A percentile compares a stretch with the other conserved stretches of the same genome.
These are phyloP conservation scores for Anthostomella pinea DNA, from an alignment of 2,329 filamentous ascomycete genomes.

Conservation along the genomic window DNA sequence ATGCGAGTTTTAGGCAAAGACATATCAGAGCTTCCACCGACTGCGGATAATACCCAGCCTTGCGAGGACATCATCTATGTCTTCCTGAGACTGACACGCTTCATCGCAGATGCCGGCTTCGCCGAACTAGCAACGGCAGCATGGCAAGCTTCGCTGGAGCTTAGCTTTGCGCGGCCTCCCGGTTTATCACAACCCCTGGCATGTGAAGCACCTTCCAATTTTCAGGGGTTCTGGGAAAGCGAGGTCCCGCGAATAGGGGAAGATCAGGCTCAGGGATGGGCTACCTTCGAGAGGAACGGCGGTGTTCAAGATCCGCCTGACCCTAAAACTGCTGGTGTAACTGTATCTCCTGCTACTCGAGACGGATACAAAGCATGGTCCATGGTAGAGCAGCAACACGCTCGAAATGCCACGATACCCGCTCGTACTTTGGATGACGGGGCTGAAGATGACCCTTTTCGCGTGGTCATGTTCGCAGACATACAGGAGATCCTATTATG, in stretches of 20 bases:
- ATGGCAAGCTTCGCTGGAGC: slow-evolving; percentile 82
- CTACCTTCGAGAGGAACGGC: slow-evolving; percentile 40
- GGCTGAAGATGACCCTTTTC: slow-evolving; percentile 76
- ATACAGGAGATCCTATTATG: slow-evolving; percentile 60
- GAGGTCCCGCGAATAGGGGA: slow-evolving; percentile 81
- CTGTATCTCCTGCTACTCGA: slow-evolving; percentile 29
- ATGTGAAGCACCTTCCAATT: slow-evolving; percentile 36
- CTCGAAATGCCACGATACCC: slow-evolving; percentile 53
- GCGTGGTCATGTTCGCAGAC: slow-evolving; percentile 78
- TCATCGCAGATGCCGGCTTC: slow-evolving; percentile 75
- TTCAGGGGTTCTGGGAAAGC: slow-evolving; percentile 82
- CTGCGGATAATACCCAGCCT: slow-evolving; percentile 10
- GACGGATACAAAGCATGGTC: slow-evolving; percentile 53
- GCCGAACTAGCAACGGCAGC: slow-evolving; percentile 71
- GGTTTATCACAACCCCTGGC: slow-evolving; percentile 24
- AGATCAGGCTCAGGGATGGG: slow-evolving; percentile 67
- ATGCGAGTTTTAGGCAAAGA: slow-evolving; percentile 39
- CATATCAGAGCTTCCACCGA: slow-evolving; percentile 5
- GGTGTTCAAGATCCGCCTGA: slow-evolving; percentile 42
- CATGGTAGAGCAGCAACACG: slow-evolving; percentile 50
- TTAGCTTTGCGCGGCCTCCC: slow-evolving; percentile 59
- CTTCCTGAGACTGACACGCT: slow-evolving; percentile 69
- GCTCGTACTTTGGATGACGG: slow-evolving; percentile 73
- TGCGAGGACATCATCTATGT: slow-evolving; percentile 61
- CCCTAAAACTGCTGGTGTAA: slow-evolving; percentile 25